Percentiles rank a stretch among this genome's conserved stretches.
Conservation (phyloP, 371 early-diverging fungal species). For the Dipsacomyces acuminosporus region DNA sequence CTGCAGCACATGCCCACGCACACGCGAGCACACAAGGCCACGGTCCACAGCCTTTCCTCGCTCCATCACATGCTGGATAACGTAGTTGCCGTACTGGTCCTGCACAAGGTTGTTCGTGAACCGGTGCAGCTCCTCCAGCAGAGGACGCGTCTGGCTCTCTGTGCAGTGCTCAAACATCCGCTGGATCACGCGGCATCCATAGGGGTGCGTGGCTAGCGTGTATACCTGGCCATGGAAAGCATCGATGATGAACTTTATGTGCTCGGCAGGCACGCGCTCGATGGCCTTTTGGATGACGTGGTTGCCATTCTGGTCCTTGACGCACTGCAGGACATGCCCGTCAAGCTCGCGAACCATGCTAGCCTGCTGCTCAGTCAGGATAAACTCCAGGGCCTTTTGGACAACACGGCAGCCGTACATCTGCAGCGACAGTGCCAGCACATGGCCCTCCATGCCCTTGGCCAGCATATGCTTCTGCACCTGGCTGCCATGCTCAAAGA, state of each 20-base stretch:
- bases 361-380: conserved; percentile 83
- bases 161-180: conserved; percentile 97
- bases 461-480: conserved; percentile 85
- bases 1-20: conserved; percentile 83
- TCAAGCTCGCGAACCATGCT: conserved; percentile 87
- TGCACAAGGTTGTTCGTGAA: conserved; percentile 89
- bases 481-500: conserved; percentile 94
- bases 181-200: conserved; percentile 99
- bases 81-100: conserved; percentile 99
- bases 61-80: conserved; percentile 99
- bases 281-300: conserved; percentile 99
- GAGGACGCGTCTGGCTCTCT: conserved; percentile 78
- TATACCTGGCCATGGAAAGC: conserved; percentile 97
- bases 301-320: conserved; percentile 99
- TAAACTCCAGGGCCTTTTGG: conserved; percentile 98
- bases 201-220: conserved; percentile 96
- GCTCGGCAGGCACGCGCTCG: conserved; percentile 91
- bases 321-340: conserved; percentile 92
- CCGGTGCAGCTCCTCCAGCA: conserved; percentile 89
- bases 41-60: conserved; percentile 84
- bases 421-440: conserved; percentile 91
- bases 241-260: conserved; percentile 93
- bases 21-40: conserved; percentile 77
- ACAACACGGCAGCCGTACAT: conserved; percentile 99
- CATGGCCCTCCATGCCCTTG: conserved; percentile 90